Evolutionary conservation across 2,329 filamentous ascomycete genomes (phyloP), one percentile per base, ranked within the genome.

Genomic region (Nigrospora oryzae): DNA sequence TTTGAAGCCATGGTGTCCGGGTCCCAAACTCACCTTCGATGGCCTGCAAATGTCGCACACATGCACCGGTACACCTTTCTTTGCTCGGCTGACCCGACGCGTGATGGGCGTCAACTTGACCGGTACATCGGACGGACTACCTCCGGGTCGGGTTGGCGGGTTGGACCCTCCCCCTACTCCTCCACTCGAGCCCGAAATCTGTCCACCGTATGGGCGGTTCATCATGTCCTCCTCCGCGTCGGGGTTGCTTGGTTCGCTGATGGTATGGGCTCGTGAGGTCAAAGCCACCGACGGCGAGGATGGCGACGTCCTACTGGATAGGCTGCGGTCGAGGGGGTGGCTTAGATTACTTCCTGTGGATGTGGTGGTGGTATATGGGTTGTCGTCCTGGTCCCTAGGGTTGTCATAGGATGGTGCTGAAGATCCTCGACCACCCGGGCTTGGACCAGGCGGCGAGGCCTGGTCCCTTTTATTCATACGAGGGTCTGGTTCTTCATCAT

Each of bases 61-160:
- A 56, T 79, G 75, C 43, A 79, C 75, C 14, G 72, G 73, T n/a
- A 78, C 64, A 12, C 75, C 75, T 57, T 79, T 79, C 65, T 75
- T 77, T 38, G 75, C 75, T 50, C 75, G 70, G 56, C 75, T 79
- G 36, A 77, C 70, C 49, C 75, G 71, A 16, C 71, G 64, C 28
- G 75, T 79, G 49, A 79, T 74, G 11, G 75, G 75, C 17, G 75
- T 79, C 51, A 75, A 61, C 57, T 72, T 78, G 52, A 75, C 60
- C 14, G 67, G 65, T 13, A 65, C 47, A 36, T 70, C 69, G 36
- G 33, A 34, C 38, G 56, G 54, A 45, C 61, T 56, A 45, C 62
- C 55, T 53, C 70, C 64, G 7, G 70, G 73, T 47, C 73, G 66
- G 56, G 66, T 66, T 28, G 63, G 56, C 44, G 56, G 56, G 46